Evolutionary conservation across 2,329 filamentous ascomycete species (phyloP), one percentile per base, ranked within the genome.

Genomic region (Fusarium sp.): DNA sequence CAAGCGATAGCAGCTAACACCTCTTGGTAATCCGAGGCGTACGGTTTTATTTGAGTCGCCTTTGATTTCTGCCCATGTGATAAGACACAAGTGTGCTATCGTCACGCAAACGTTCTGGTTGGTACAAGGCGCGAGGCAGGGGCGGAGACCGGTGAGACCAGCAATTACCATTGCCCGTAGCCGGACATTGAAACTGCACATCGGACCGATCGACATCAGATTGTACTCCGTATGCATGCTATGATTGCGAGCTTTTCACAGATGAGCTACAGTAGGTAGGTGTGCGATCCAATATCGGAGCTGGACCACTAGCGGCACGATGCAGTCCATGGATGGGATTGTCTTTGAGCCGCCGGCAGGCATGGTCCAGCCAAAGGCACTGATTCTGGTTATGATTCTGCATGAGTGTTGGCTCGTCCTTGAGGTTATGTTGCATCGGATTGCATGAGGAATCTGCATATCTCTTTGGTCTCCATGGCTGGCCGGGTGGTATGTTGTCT

Each of bases 31-130:
- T 37, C 33, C 39, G 41, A 59, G 46, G 51, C 37, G 22, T 43
- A 43, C 44, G 39, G 24, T 65, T 13, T 32, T 41, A 53, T 58
- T 32, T 64, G 37, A n/a, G 30, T 40, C 13, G 33, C 20, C 33
- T n/a, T 22, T 41, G 53, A 32, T 17, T 26, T 39, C 39, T 52
- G 46, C 33, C 71, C 72, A 74, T 74, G 72, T 74, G 71, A 72
- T 56, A 53, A 59, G 50, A 56, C 56, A 52, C 44, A 33, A 68
- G 71, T 73, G 59, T 61, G 69, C 61, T 66, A 70, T 72, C 57
- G 71, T 74, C 72, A 74, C 67, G 67, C 69, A 72, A 65, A 65
- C 49, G 44, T 49, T 61, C 48, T 74, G 71, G 72, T 74, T 74
- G 72, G 71, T 64, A 72, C 62, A 35, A 35, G 14, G 33, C 33